Conservation (phyloP, 257 asterid species). For the Gynochthodes officinalis region DNA sequence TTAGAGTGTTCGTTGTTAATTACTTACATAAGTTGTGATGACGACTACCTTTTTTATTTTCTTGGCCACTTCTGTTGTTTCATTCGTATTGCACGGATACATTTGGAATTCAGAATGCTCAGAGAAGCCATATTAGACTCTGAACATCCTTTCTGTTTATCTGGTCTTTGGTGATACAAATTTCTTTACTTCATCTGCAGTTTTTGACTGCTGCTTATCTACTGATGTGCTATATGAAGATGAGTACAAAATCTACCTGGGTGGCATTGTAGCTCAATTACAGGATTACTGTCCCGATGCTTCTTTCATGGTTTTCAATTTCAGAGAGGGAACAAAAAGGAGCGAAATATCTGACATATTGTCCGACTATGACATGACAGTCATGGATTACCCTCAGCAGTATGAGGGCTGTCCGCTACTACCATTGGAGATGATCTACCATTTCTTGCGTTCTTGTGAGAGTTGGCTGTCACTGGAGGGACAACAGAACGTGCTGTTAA, state of each 20-base stretch:
- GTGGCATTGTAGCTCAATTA: conserved; percentile 94
- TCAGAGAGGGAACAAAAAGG: conserved; percentile 85
- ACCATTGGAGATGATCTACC: conserved; percentile 95
- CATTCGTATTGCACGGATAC: neutral
- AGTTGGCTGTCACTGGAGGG: conserved; percentile 99
- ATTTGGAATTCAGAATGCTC: neutral
- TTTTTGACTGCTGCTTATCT: conserved; percentile 98
- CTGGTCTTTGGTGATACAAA: neutral
- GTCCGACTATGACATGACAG: conserved; percentile 96
- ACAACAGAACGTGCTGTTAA: conserved; percentile 90
- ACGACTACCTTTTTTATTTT: neutral
- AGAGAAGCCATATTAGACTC: neutral
- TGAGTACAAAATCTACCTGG: conserved; percentile 82
- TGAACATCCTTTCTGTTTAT: neutral
- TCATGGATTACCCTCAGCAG: conserved; percentile 96
- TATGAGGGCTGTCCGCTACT: conserved; percentile 88
- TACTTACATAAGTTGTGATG: neutral
- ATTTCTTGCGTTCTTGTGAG: conserved; percentile 94
- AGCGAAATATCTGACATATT: conserved; percentile 82
- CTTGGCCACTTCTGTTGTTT: neutral
- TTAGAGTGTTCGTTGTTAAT: neutral
- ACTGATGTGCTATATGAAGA: conserved; percentile 86
- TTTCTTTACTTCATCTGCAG: conserved; percentile 42
- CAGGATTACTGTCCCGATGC: conserved; percentile 97
- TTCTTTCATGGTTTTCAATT: conserved; percentile 97